phyloP scores from a whole-genome alignment of 495 filamentous ascomycete genomes.

The Delitschia confertaspora region DNA sequence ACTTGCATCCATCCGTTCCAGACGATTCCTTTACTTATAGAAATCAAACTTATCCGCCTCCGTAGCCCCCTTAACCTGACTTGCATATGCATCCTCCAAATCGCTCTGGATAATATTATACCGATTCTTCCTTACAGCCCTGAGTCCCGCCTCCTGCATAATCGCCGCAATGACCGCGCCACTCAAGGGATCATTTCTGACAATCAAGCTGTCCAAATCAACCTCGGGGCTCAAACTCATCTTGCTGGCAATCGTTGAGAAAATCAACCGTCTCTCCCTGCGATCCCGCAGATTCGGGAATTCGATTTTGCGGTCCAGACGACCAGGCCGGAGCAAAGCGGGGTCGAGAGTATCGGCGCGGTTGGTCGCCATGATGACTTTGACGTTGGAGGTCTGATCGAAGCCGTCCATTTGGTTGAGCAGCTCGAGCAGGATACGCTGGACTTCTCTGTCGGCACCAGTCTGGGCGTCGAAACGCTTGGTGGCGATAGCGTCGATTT shows the following conservation, averaged over 20 bases:
- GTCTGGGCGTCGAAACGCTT: slow-evolving; percentile 99
- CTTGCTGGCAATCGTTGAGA: slow-evolving; percentile 88
- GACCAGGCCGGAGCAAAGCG: slow-evolving; percentile 84
- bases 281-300: slow-evolving; percentile 87
- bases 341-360: slow-evolving; percentile 94
- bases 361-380: slow-evolving; percentile 99
- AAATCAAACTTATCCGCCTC: slow-evolving; percentile 74
- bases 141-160: slow-evolving; percentile 96
- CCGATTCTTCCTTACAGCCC: slow-evolving; percentile 93
- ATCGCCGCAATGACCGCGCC: slow-evolving; percentile 96
- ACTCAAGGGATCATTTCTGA: slow-evolving; percentile 88
- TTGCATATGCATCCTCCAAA: slow-evolving; percentile 89
- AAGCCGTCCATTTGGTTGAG: slow-evolving; percentile 99
- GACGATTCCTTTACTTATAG: slow-evolving; percentile 38
- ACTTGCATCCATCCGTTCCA: no score
- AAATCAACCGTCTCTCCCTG: slow-evolving; percentile 89
- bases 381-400: slow-evolving; percentile 96
- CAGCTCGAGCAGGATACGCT: slow-evolving; percentile 92
- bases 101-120: slow-evolving; percentile 98
- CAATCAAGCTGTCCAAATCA: slow-evolving; percentile 88
- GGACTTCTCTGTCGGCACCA: slow-evolving; percentile 93
- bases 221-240: slow-evolving; percentile 97
- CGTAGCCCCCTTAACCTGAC: slow-evolving; percentile 81
- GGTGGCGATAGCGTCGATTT: slow-evolving; percentile 97
- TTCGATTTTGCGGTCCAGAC: slow-evolving; percentile 96